Percentiles rank a stretch among this genome's conserved stretches.
Conservation (phyloP, 1,284 basidiomycete species). For the Ganoderma resinaceum region DNA sequence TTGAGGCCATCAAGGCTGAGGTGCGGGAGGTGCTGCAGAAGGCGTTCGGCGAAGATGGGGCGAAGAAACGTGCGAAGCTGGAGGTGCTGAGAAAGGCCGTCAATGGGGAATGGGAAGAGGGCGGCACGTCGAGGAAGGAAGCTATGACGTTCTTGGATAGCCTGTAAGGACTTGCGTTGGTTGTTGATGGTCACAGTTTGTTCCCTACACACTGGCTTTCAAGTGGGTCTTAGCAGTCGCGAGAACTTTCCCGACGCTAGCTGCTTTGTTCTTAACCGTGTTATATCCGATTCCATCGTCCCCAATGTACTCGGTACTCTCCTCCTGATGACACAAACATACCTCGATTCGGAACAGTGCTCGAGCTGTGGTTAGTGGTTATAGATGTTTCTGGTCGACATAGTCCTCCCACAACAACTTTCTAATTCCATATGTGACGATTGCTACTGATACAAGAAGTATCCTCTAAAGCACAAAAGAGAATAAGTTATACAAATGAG, state of each 20-base stretch:
- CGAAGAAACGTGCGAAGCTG: slow-evolving; percentile 30
- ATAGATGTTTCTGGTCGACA: not conserved
- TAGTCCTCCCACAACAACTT: not conserved
- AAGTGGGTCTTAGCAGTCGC: no score
- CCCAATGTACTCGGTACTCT: not conserved
- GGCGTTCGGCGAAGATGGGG: slow-evolving; percentile 34
- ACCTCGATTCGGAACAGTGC: no score
- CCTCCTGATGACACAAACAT: not conserved
- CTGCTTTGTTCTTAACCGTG: no score
- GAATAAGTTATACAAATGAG: not conserved
- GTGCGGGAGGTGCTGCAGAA: slow-evolving; percentile 25
- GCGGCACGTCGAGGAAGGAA: slow-evolving; percentile 21
- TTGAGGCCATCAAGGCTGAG: slow-evolving; percentile 33
- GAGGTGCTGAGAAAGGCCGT: slow-evolving; percentile 20
- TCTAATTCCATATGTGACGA: not conserved
- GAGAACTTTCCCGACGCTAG: no score
- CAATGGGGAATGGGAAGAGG: slow-evolving; percentile 25
- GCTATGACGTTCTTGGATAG: slow-evolving; percentile 19
- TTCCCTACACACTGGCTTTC: not conserved
- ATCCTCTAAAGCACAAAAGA: not conserved
- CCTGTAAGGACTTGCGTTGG: not conserved
- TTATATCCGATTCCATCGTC: not conserved
- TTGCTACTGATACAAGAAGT: not conserved
- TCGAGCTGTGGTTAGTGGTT: no score
- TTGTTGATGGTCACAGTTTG: not conserved